A percentile compares a stretch with the other conserved stretches of the same genome.
phyloP scores from a whole-genome alignment of 768 basidiomycete genomes.

The Mycena epipterygia region DNA sequence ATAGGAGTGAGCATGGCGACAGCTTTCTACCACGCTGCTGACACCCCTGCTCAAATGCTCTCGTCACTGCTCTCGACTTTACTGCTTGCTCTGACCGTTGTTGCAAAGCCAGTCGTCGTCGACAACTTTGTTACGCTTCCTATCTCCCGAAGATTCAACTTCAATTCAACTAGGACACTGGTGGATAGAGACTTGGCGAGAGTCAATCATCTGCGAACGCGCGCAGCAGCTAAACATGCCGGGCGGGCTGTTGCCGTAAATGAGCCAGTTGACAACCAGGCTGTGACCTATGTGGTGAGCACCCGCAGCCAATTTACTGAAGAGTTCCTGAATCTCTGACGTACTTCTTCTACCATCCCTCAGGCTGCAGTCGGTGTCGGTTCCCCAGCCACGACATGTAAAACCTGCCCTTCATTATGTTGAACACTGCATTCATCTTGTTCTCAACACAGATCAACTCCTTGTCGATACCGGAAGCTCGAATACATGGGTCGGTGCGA shows the following conservation, averaged over 20 bases:
- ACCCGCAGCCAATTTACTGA: too few relatives aligned
- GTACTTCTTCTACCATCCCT: neutral
- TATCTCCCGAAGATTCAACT: conserved; percentile 9
- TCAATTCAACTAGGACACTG: conserved; percentile 1
- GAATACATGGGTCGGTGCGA: conserved; percentile 68
- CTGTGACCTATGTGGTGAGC: conserved; percentile 11
- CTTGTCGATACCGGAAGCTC: conserved; percentile 52
- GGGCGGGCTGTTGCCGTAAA: neutral
- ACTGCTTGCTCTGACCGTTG: neutral
- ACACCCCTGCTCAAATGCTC: neutral
- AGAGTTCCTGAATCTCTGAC: too few relatives aligned
- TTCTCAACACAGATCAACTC: conserved; percentile 24
- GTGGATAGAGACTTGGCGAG: conserved; percentile 4
- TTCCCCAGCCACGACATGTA: conserved; percentile 15
- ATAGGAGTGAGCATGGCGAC: neutral
- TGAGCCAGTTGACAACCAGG: conserved; percentile 4
- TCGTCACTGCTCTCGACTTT: neutral
- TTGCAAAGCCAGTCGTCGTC: neutral
- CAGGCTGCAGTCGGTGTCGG: conserved; percentile 15
- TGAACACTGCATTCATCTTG: neutral
- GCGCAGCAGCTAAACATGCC: neutral
- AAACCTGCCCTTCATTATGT: neutral
- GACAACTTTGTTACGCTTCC: conserved; percentile 18
- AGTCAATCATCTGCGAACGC: neutral
- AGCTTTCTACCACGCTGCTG: too few relatives aligned